A percentile compares a stretch with the other conserved stretches of the same genome.
Evolutionary conservation across 2,329 filamentous ascomycete species (phyloP).

Genomic region (Truncatella angustata): DNA sequence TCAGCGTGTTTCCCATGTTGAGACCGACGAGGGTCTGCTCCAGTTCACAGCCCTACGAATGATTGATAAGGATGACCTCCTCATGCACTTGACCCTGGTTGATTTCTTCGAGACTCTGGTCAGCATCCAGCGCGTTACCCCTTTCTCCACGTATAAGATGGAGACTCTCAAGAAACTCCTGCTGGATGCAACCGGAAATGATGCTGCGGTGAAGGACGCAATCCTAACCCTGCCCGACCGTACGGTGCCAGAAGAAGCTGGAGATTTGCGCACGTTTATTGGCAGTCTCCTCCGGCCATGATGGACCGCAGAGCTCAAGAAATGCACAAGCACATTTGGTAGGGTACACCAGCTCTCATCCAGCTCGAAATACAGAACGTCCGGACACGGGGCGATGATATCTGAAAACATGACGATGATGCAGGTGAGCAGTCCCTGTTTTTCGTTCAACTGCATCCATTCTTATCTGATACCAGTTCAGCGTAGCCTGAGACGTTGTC

Average conservation of each 20-base stretch:
- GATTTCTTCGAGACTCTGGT: conserved; percentile 54
- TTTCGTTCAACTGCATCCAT: no score
- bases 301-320: no score
- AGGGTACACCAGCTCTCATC: no score
- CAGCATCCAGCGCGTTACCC: conserved; percentile 43
- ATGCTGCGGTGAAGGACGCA: conserved; percentile 35
- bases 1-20: conserved; percentile 19
- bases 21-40: conserved; percentile 38
- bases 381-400: no score
- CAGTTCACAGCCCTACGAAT: conserved; percentile 51
- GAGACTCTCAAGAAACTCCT: conserved; percentile 37
- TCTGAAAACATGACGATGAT: no score
- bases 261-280: conserved; percentile 44
- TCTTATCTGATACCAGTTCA: no score
- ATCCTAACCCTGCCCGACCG: conserved; percentile 44
- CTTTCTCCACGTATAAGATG: conserved; percentile 34
- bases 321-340: no score
- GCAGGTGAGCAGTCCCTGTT: no score
- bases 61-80: conserved; percentile 46
- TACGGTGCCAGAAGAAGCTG: conserved; percentile 50
- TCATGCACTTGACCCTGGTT: conserved; percentile 51
- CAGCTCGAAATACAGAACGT: no score
- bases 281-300: conserved; percentile 35
- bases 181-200: conserved; percentile 36
- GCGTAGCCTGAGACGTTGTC: no score